Evolutionary conservation across 805 yeast genomes (phyloP).

Genomic region (Cyberlindnera mycetangii): DNA sequence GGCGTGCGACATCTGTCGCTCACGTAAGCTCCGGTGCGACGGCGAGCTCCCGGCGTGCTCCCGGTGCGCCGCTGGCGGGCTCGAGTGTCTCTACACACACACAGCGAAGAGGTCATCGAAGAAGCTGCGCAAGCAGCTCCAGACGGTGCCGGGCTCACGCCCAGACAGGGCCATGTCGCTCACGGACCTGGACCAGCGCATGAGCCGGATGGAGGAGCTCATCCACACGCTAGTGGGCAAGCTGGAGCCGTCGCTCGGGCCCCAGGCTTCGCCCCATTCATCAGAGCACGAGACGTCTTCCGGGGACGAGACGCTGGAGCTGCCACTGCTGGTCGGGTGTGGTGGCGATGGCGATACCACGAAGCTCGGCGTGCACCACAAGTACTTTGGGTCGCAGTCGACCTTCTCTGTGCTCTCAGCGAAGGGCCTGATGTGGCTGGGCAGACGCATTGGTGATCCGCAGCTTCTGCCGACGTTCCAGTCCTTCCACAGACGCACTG

Average conservation of each 20-base stretch:
- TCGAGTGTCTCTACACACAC: slow-evolving; percentile 24
- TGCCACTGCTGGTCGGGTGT: too few species aligned
- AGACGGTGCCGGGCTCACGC: not conserved
- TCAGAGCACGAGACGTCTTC: slow-evolving; percentile 2
- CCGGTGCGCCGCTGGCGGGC: slow-evolving; percentile 77
- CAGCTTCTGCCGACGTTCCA: slow-evolving; percentile 23
- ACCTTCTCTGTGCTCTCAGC: slow-evolving; percentile 39
- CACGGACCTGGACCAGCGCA: slow-evolving; percentile 28
- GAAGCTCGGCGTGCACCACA: slow-evolving; percentile 5
- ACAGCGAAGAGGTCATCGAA: slow-evolving; percentile 9
- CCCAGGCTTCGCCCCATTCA: too few species aligned
- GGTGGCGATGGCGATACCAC: not conserved
- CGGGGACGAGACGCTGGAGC: not conserved
- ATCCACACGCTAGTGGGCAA: slow-evolving; percentile 28
- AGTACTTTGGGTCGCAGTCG: slow-evolving; percentile 26
- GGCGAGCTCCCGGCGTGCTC: slow-evolving; percentile 70
- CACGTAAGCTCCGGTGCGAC: slow-evolving; percentile 77
- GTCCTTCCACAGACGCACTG: slow-evolving; percentile 21
- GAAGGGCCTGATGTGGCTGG: slow-evolving; percentile 40
- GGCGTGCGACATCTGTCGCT: slow-evolving; percentile 53
- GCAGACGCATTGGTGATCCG: slow-evolving; percentile 21
- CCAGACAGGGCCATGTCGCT: too few species aligned
- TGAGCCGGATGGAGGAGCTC: slow-evolving; percentile 34
- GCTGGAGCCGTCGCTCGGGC: slow-evolving; percentile 15
- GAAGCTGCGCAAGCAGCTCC: not conserved